phyloP scores from a whole-genome alignment of 257 asterid species.

The Solanum tarapatanum region DNA sequence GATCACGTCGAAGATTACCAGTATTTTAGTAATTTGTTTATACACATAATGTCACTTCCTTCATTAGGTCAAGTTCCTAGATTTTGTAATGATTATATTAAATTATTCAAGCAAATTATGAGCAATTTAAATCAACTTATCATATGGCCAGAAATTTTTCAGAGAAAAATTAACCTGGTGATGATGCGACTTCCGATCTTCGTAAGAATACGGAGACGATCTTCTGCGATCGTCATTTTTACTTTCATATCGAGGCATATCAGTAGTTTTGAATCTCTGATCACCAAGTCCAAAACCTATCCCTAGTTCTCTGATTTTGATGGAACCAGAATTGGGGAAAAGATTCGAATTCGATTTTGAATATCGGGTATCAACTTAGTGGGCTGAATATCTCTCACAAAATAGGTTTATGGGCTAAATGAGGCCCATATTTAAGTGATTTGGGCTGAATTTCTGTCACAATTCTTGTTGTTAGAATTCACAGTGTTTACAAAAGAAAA shows the following conservation, averaged over 20 bases:
- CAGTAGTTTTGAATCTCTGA: neutral
- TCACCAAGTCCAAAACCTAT: neutral
- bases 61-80: neutral
- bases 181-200: constrained; percentile 28
- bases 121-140: neutral
- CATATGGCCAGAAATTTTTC: neutral
- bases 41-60: neutral
- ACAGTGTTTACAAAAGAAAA: neutral
- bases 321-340: neutral
- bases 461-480: neutral
- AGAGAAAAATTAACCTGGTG: constrained; percentile 22
- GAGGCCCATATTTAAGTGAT: neutral
- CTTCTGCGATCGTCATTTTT: constrained; percentile 36
- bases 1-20: neutral
- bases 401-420: neutral
- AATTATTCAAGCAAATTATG: neutral
- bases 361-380: neutral
- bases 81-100: too few relatives aligned
- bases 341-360: neutral
- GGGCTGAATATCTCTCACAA: neutral
- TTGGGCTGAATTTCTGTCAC: neutral
- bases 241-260: constrained; percentile 42
- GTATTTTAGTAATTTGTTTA: neutral
- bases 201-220: constrained; percentile 34
- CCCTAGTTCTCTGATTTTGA: neutral